Conservation (phyloP, 1,284 basidiomycete species). For the Sporisorium exsertum region DNA sequence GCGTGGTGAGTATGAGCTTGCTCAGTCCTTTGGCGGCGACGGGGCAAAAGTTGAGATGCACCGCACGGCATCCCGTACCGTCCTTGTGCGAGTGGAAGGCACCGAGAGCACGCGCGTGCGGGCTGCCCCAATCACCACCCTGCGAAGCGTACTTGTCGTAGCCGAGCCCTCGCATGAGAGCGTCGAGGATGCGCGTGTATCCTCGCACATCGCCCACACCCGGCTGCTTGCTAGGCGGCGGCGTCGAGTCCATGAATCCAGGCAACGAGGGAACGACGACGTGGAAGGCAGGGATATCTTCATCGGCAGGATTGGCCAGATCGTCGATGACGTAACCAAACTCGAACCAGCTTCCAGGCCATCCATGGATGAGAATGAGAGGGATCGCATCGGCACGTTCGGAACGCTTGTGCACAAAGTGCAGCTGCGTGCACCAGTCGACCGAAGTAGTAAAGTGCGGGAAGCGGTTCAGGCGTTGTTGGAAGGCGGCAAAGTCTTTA, state of each 20-base stretch:
- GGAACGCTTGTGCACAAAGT: slow-evolving; percentile 55
- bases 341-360: slow-evolving; percentile 59
- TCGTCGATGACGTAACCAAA: slow-evolving; percentile 49
- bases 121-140: slow-evolving; percentile 63
- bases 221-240: slow-evolving; percentile 39
- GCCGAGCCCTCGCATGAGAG: slow-evolving; percentile 58
- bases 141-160: slow-evolving; percentile 57
- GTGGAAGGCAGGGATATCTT: slow-evolving; percentile 56
- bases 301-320: slow-evolving; percentile 39
- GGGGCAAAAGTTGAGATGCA: slow-evolving; percentile 64
- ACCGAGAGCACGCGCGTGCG: slow-evolving; percentile 49
- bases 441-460: slow-evolving; percentile 57
- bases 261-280: slow-evolving; percentile 62
- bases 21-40: slow-evolving; percentile 38
- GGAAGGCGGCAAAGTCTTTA: slow-evolving; percentile 36
- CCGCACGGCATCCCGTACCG: slow-evolving; percentile 54
- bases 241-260: slow-evolving; percentile 57
- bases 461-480: slow-evolving; percentile 36
- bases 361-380: slow-evolving; percentile 64
- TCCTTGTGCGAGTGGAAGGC: slow-evolving; percentile 45
- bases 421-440: slow-evolving; percentile 58
- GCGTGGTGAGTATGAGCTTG: slow-evolving; percentile 41
- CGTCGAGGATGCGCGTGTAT: slow-evolving; percentile 54
- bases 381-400: slow-evolving; percentile 54
- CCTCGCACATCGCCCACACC: slow-evolving; percentile 48